phyloP scores from a whole-genome alignment of 2,329 filamentous ascomycete species.

The Diaporthe eres region DNA sequence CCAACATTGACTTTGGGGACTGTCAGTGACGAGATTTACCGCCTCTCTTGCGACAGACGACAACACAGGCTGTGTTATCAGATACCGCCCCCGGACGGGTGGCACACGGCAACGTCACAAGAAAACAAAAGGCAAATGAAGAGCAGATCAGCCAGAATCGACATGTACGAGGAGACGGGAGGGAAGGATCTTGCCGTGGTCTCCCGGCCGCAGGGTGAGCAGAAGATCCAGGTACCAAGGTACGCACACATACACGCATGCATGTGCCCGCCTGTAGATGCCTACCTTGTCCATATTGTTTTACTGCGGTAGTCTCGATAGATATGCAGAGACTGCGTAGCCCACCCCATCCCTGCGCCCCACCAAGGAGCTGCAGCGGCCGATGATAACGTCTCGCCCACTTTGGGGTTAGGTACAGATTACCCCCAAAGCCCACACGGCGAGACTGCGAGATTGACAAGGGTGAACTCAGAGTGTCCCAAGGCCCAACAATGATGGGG shows the following conservation, averaged over 20 bases:
- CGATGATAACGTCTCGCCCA: conserved; percentile 18
- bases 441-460: conserved; percentile 26
- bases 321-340: not conserved
- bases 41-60: conserved; percentile 23
- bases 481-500: conserved; percentile 8
- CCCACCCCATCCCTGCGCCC: conserved; percentile 5
- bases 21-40: conserved; percentile 21
- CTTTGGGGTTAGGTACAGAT: conserved; percentile 25
- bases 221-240: conserved; percentile 11
- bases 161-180: conserved; percentile 3
- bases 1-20: conserved; percentile 11
- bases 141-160: not conserved
- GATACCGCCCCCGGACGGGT: not conserved
- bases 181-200: conserved; percentile 25
- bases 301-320: not conserved
- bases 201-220: conserved; percentile 5
- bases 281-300: no score
- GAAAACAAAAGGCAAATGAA: not conserved
- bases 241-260: not conserved
- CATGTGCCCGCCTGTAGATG: not conserved
- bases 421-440: not conserved
- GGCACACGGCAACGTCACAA: not conserved
- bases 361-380: conserved; percentile 9
- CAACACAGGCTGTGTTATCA: conserved; percentile 6
- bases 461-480: not conserved